phyloP scores from a whole-genome alignment of 345 rosid species.

The Pistacia vera region DNA sequence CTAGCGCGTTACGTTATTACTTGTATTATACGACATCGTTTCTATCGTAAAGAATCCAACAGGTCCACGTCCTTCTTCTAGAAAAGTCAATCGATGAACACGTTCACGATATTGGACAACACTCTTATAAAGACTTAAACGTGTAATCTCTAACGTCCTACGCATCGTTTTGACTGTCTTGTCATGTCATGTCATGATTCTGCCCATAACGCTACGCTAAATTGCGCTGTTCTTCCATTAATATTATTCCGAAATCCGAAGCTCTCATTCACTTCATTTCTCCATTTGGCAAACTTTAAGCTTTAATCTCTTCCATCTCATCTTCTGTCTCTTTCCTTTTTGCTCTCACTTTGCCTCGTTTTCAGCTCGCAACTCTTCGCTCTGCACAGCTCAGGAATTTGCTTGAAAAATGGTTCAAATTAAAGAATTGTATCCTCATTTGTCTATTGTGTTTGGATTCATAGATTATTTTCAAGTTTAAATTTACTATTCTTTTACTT shows the following conservation, averaged over 20 bases:
- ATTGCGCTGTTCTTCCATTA: not conserved
- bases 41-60: not conserved
- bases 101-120: not conserved
- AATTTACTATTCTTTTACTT: not conserved
- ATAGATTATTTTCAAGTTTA: not conserved
- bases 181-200: not conserved
- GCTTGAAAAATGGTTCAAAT: slow-evolving; percentile 53
- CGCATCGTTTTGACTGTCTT: not conserved
- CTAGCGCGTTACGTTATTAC: not conserved
- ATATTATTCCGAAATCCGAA: slow-evolving; percentile 4
- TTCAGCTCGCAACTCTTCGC: not conserved
- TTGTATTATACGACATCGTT: not conserved
- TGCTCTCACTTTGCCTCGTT: not conserved
- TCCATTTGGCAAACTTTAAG: not conserved
- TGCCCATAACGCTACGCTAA: not conserved
- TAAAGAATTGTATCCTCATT: slow-evolving; percentile 74
- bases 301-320: not conserved
- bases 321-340: not conserved
- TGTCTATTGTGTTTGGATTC: not conserved
- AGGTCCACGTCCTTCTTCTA: too few species aligned
- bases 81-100: not conserved
- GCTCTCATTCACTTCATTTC: not conserved
- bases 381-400: not conserved
- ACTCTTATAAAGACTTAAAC: too few species aligned
- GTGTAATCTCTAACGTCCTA: too few species aligned